These are phyloP conservation scores for Fimicolochytrium jonesii DNA, from an alignment of 192 early-diverging fungal genomes.

Conservation along the genomic window DNA sequence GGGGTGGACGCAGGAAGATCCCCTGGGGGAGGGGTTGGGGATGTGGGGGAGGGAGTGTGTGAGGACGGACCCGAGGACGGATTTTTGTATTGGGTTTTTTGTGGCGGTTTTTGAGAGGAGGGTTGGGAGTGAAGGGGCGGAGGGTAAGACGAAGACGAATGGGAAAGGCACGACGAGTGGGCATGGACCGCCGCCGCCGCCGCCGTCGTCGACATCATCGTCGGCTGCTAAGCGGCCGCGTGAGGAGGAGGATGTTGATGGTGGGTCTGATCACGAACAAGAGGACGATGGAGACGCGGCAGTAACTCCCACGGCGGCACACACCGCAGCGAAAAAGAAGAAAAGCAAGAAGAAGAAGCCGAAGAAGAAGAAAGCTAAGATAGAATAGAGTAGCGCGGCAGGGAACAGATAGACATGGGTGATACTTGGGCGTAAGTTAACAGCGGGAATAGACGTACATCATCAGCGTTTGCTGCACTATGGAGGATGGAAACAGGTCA, in stretches of 20 bases:
- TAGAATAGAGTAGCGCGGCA: too few species aligned
- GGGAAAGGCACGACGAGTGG: not conserved
- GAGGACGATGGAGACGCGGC: not conserved
- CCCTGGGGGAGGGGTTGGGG: constrained; percentile 10
- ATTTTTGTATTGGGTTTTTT: constrained; percentile 95
- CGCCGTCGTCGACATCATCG: not conserved
- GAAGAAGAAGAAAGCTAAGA: constrained; percentile 13
- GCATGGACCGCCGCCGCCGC: not conserved
- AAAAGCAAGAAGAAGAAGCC: constrained; percentile 1
- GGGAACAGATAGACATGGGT: too few species aligned
- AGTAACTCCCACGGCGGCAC: not conserved
- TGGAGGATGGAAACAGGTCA: too few species aligned
- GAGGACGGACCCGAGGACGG: constrained; percentile 71
- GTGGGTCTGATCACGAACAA: not conserved
- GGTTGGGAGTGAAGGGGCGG: too few species aligned
- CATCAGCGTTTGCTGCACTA: too few species aligned
- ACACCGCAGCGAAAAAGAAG: not conserved
- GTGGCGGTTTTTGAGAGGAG: constrained; percentile 83
- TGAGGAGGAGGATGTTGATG: not conserved
- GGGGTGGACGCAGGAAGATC: constrained; percentile 54
- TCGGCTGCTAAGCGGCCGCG: not conserved
- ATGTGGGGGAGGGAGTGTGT: constrained; percentile 30
- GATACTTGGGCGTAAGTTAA: too few species aligned
- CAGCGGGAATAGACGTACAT: too few species aligned
- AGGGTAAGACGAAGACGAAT: too few species aligned